Evolutionary conservation across 345 rosid genomes (phyloP), one percentile per base, ranked within the genome.

Genomic region (Melastoma malabathricum): DNA sequence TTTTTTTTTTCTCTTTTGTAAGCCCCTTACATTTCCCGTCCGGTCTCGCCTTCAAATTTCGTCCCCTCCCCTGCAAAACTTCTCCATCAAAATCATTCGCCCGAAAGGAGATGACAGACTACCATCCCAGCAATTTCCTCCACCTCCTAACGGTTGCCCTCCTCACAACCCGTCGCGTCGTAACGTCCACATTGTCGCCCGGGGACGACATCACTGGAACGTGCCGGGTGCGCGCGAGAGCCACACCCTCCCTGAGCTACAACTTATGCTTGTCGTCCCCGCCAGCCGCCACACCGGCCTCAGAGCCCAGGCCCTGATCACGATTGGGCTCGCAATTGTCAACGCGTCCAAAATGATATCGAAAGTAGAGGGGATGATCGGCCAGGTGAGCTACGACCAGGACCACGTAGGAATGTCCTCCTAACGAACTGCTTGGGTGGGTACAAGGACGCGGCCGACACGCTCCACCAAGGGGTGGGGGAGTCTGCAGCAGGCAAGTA

Each of bases 321-420:
- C 79, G 25, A 69, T 79, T 78, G 83, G 75, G 47, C 72, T 77
- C 18, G 82, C 83, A 18, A 62, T 79, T 10, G 68, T 73, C 56
- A 77, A 82, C 44, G 83, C 81, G 5, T 75, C 81, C 13, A 61
- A 46, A 58, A 68, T 80, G 1, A 16, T 72, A 60, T 68, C 81
- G 10, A 67, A 39, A 50, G 69, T 79, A 2, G 68, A 59, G 10
- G 64, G 58, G 48, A 56, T 72, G 31, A 27, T 75, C 60, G 39
- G 25, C n/a, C 65, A 22, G 18, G 62, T 56, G 51, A 55, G 57
- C 18, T 70, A 68, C 34, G 58, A 63, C 18, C 70, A 68, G 31
- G 58, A 63, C 47, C 57, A 63, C 22, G 68, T 43, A 54, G 64
- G 43, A 29, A 10, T 54, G 48, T 66, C 58, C 47, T 66, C 62